Evolutionary conservation across 2,329 filamentous ascomycete genomes (phyloP).

Genomic region (Penicillium decumbens): DNA sequence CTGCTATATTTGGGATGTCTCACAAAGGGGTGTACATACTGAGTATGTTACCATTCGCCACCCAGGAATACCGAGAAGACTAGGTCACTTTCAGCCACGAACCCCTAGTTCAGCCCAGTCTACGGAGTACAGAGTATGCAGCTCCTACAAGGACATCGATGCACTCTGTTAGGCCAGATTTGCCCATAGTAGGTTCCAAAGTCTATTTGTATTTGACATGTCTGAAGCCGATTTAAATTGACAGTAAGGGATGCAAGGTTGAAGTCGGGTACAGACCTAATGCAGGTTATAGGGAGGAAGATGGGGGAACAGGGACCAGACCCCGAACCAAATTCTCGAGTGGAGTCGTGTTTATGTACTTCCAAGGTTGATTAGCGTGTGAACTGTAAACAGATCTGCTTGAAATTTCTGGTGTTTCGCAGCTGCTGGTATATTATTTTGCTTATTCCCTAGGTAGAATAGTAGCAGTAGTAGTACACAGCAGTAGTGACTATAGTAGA

Average conservation of each 20-base stretch:
- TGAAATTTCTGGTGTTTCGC: background rate
- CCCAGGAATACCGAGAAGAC: no score
- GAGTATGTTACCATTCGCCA: background rate
- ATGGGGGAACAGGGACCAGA: conserved; percentile 3
- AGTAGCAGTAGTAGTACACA: background rate
- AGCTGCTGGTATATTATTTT: background rate
- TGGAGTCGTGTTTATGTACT: conserved; percentile 6
- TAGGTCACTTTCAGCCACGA: conserved; percentile 10
- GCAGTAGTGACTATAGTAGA: no score
- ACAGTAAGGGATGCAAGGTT: background rate
- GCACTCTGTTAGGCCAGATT: conserved; percentile 1
- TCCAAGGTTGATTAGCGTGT: conserved; percentile 6
- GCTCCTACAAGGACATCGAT: conserved; percentile 3
- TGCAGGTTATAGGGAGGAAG: background rate
- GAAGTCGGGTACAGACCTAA: background rate
- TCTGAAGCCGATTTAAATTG: background rate
- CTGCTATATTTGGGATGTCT: conserved; percentile 23
- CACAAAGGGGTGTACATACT: conserved; percentile 7
- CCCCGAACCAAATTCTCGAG: background rate
- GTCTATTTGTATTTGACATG: background rate
- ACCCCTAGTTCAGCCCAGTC: conserved; percentile 10
- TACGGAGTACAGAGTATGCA: no score
- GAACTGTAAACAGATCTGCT: background rate
- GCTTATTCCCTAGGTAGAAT: background rate
- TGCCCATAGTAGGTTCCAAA: background rate